phyloP scores from a whole-genome alignment of 225 moss, liverwort and hornwort species.

The Thuidium tamariscinum region DNA sequence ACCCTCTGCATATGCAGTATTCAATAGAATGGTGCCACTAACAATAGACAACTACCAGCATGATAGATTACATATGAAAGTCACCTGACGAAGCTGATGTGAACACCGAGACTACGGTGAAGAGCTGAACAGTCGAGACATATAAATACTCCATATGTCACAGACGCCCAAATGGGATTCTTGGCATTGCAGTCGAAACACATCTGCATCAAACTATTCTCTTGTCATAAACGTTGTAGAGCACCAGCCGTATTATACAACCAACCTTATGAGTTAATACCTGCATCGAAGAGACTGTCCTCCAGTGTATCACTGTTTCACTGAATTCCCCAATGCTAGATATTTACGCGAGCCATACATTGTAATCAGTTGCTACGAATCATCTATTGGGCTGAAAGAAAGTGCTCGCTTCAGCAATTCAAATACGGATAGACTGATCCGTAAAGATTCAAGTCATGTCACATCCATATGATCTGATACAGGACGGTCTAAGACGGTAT shows the following conservation, averaged over 20 bases:
- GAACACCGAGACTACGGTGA: slow-evolving; percentile 97
- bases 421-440: background rate
- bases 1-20: background rate
- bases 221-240: background rate
- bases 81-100: slow-evolving; percentile 98
- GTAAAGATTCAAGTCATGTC: background rate
- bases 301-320: background rate
- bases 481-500: background rate
- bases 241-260: background rate
- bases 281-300: background rate
- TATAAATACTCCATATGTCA: slow-evolving; percentile 91
- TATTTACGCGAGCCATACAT: background rate
- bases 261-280: background rate
- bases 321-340: background rate
- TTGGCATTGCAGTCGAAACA: slow-evolving; percentile 98
- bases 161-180: slow-evolving; percentile 93
- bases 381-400: background rate
- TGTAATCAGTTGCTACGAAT: background rate
- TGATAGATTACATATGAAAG: background rate
- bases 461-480: background rate
- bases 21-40: background rate
- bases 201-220: slow-evolving; percentile 46
- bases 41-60: background rate
- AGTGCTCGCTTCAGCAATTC: background rate
- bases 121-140: slow-evolving; percentile 97